Conservation (phyloP, 164 flowering plant species). For the Amborella trichopoda region DNA sequence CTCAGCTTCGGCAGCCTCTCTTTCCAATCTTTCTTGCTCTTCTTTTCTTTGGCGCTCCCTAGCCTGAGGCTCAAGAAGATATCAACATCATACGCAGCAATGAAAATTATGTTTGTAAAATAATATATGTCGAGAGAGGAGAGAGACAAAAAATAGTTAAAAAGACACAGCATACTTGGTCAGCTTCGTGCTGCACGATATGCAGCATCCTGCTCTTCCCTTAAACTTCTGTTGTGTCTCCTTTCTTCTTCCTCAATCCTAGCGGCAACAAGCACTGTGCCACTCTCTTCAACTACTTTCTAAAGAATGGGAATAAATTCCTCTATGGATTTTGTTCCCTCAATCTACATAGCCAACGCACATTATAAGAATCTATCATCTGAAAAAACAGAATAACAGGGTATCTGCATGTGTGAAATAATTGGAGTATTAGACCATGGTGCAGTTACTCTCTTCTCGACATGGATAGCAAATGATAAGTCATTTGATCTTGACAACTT, state of each 20-base stretch:
- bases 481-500: no score
- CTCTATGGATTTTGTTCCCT: conserved; percentile 84
- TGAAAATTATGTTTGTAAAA: not conserved
- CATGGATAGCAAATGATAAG: no score
- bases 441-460: no score
- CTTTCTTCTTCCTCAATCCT: conserved; percentile 95
- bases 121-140: not conserved
- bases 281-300: conserved; percentile 84
- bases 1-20: conserved; percentile 96
- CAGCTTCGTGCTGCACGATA: conserved; percentile 96
- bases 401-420: no score
- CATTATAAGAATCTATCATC: no score
- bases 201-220: conserved; percentile 99
- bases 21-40: conserved; percentile 75
- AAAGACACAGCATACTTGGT: conserved; percentile 54
- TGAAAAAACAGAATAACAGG: no score
- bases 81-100: not conserved
- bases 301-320: conserved; percentile 66
- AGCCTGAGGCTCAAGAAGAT: conserved; percentile 40
- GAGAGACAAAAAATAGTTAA: not conserved
- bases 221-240: conserved; percentile 57
- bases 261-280: conserved; percentile 73
- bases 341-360: no score
- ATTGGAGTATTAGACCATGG: no score
- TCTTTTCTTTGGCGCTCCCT: conserved; percentile 84